A percentile compares a stretch with the other conserved stretches of the same genome.
phyloP scores from a whole-genome alignment of 78 protist genomes.

The Dictyostelium intermedium region DNA sequence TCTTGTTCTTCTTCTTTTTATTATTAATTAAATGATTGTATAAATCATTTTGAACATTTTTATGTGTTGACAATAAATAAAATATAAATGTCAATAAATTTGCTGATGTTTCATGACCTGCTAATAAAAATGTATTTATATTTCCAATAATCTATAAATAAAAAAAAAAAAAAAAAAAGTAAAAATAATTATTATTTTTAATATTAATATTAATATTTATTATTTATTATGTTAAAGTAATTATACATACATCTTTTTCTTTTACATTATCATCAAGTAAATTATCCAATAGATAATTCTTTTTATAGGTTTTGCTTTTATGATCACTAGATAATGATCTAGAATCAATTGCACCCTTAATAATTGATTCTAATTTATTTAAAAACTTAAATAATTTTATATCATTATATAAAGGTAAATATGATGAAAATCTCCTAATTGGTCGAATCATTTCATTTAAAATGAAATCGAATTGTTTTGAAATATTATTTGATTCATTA shows the following conservation, averaged over 20 bases:
- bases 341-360: conserved; percentile 1
- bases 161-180: too few species aligned
- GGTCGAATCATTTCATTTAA: conserved; percentile 68
- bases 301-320: background rate
- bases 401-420: conserved; percentile 27
- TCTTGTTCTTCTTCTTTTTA: background rate
- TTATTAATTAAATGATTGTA: background rate
- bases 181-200: background rate
- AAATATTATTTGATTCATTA: background rate
- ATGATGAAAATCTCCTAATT: conserved; percentile 44
- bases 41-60: conserved; percentile 32
- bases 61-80: conserved; percentile 29
- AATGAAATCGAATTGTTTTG: conserved; percentile 39
- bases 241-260: background rate
- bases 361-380: conserved; percentile 1
- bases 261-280: background rate
- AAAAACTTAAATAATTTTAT: background rate
- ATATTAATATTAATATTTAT: too few species aligned
- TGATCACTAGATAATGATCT: background rate
- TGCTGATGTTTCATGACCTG: conserved; percentile 74
- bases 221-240: too few species aligned
- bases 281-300: conserved; percentile 33
- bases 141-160: conserved; percentile 20
- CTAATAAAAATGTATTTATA: conserved; percentile 64
- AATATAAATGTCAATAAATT: conserved; percentile 47